Percentiles rank a stretch among this genome's conserved stretches.
These are phyloP conservation scores for Garcia nutans DNA, from an alignment of 345 rosid genomes.

Conservation along the genomic window DNA sequence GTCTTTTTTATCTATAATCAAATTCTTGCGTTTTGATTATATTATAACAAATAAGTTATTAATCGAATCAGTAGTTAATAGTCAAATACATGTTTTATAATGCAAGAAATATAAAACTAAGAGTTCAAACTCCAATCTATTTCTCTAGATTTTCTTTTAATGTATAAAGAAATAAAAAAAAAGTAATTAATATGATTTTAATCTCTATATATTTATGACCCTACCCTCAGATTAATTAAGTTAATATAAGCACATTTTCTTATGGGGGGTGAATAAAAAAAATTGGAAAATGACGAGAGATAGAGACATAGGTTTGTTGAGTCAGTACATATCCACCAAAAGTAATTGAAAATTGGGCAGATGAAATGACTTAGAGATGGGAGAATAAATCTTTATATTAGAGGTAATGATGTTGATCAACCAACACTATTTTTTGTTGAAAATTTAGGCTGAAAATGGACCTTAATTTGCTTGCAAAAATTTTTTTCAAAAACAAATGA, in stretches of 20 bases:
- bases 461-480: constrained; percentile 1
- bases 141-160: too few species aligned
- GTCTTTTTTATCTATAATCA: too few species aligned
- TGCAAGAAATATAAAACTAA: too few species aligned
- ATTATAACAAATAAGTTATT: too few species aligned
- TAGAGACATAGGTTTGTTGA: not conserved
- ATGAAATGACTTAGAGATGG: not conserved
- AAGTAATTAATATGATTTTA: too few species aligned
- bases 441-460: not conserved
- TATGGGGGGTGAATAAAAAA: not conserved
- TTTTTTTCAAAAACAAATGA: not conserved
- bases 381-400: not conserved
- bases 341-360: not conserved
- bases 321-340: not conserved
- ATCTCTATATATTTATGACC: too few species aligned
- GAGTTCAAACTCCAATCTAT: too few species aligned
- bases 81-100: not conserved
- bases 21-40: too few species aligned
- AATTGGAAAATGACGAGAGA: not conserved
- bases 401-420: constrained; percentile 6
- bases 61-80: not conserved
- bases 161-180: too few species aligned
- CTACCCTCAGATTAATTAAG: too few species aligned
- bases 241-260: not conserved
- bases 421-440: constrained; percentile 14